Evolutionary conservation across 352 stramenopile species (phyloP), one percentile per base, ranked within the genome.

Genomic region (Phytopythium litorale): DNA sequence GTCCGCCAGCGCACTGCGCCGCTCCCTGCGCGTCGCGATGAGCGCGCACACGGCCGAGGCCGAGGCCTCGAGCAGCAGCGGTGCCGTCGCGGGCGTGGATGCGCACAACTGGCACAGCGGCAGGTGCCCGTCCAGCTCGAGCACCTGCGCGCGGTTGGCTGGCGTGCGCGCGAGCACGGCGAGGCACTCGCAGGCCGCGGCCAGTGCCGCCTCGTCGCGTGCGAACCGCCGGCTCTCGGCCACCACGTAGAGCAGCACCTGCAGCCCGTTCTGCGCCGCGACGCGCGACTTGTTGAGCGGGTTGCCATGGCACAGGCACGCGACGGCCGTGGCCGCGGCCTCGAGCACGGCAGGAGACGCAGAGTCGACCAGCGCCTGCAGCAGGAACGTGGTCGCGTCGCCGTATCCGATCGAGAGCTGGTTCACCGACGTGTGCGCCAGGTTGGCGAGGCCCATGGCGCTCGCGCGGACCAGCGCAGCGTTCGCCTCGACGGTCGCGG

Each of bases 371-470:
- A 89, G 57, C 15, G 87, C 40, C 45, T 92, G 81, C 42, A 92
- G 60, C 21, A 90, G 63, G 9, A 75, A 68, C 0, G 81, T 89
- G 51, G 78, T 81, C 7, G 77, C 76, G 28, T 87, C 84, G 38
- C 79, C 78, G 61, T 92, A 92, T 13, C 81, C 84, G 43, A 92
- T 89, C 1, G 84, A 75, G 15, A 92, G 77, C 55, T 92, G 84
- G 45, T 85, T 91, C 45, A 90, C 81, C 0, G 76, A 81, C 8
- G 81, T 87, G 46, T 82, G 78, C 7, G 79, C 84, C 9, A 92
- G 63, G 50, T 92, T 92, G 2, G 73, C 76, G 16, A 92, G 58
- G 6, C 70, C 84, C 11, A 88, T 65, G 18, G 81, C 81, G 54
- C 78, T 75, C 18, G 77, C 79, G 43, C 75, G 74, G 19, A 76